phyloP scores from a whole-genome alignment of 768 basidiomycete species.

The Boletus eberwhitei region DNA sequence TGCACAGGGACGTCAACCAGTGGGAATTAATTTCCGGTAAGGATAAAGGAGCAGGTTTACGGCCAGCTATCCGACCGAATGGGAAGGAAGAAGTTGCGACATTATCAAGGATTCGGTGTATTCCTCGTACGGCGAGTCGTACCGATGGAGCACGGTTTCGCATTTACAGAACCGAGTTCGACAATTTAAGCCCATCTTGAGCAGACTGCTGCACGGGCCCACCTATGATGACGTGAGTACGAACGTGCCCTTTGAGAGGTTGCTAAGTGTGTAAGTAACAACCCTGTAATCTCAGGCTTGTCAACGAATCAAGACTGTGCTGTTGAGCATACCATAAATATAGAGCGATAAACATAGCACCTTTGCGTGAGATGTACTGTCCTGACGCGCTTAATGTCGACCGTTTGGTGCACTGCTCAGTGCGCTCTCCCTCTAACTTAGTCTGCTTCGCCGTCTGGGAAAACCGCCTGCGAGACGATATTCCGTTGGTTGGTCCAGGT shows the following conservation, averaged over 20 bases:
- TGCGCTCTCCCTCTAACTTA: neutral
- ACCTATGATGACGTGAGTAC: neutral
- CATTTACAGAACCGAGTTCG: neutral
- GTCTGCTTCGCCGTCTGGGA: neutral
- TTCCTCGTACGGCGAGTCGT: neutral
- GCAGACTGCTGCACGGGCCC: neutral
- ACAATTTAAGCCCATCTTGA: no score
- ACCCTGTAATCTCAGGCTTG: slow-evolving; percentile 13
- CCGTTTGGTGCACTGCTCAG: no score
- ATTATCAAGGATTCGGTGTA: neutral
- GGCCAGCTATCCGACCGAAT: neutral
- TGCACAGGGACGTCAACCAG: neutral
- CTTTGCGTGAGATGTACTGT: neutral
- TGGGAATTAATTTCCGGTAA: slow-evolving; percentile 9
- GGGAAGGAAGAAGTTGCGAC: neutral
- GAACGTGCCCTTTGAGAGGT: neutral
- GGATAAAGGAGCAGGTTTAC: neutral
- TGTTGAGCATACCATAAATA: neutral
- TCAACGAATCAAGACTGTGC: slow-evolving; percentile 1
- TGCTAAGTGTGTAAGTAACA: neutral
- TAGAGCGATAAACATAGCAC: neutral
- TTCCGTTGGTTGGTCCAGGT: no score
- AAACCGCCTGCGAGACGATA: no score
- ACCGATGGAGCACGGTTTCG: neutral
- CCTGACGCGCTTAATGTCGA: neutral